Conservation (phyloP, 257 asterid species). For the Ocimum tenuiflorum region DNA sequence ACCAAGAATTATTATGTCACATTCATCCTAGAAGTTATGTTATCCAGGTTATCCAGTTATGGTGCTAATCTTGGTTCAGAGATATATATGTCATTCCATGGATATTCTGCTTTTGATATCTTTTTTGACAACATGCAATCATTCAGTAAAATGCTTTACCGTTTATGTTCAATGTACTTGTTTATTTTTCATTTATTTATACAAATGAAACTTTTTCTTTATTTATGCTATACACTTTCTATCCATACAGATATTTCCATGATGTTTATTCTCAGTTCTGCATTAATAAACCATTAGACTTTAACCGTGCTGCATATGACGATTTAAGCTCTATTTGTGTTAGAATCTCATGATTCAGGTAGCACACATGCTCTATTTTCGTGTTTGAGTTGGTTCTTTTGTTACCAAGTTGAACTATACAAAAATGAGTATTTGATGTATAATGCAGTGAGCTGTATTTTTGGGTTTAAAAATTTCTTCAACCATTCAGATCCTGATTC, state of each 20-base stretch:
- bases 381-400: conserved; percentile 7
- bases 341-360: too few species aligned
- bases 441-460: background rate
- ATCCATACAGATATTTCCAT: background rate
- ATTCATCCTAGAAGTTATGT: too few species aligned
- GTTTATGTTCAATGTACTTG: background rate
- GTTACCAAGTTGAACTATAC: background rate
- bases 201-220: too few species aligned
- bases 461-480: background rate
- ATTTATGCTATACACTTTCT: background rate
- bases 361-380: background rate
- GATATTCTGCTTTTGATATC: background rate
- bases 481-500: conserved; percentile 35
- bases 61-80: too few species aligned
- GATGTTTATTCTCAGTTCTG: background rate
- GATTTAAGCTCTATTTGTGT: background rate
- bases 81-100: too few species aligned
- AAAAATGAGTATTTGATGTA: background rate
- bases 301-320: background rate
- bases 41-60: too few species aligned
- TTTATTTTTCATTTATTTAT: background rate
- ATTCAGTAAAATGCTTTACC: background rate
- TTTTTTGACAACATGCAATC: background rate
- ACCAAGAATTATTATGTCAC: too few species aligned
- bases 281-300: background rate